These are phyloP conservation scores for Heterobasidion occidentale DNA, from an alignment of 1,284 basidiomycete genomes.

Conservation along the genomic window DNA sequence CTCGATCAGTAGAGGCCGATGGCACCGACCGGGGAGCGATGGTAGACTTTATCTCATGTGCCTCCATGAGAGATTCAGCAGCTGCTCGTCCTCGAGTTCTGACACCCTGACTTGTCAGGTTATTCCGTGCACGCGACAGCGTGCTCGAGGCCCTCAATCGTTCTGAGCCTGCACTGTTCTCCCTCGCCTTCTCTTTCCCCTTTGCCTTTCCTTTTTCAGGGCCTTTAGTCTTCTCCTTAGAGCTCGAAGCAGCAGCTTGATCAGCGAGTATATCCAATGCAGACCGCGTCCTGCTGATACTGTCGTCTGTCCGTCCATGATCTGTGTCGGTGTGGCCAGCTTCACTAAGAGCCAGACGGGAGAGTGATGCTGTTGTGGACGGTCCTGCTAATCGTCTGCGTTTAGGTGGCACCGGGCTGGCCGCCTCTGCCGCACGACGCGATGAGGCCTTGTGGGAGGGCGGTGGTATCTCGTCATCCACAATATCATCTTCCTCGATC, in stretches of 20 bases:
- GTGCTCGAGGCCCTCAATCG: not conserved
- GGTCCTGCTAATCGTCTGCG: slow-evolving; percentile 11
- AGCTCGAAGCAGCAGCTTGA: slow-evolving; percentile 41
- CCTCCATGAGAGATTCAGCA: not conserved
- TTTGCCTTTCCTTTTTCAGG: slow-evolving; percentile 10
- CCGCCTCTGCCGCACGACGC: slow-evolving; percentile 6
- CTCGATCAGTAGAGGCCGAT: not conserved
- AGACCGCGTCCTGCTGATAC: slow-evolving; percentile 28
- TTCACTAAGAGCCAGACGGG: not conserved
- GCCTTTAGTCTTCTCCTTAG: slow-evolving; percentile 10
- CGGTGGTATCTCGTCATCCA: slow-evolving; percentile 8
- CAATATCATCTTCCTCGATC: slow-evolving; percentile 33
- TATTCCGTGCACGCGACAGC: not conserved
- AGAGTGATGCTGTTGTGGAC: slow-evolving; percentile 2
- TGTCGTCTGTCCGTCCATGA: slow-evolving; percentile 6
- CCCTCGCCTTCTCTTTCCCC: slow-evolving; percentile 13
- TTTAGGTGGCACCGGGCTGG: slow-evolving; percentile 17
- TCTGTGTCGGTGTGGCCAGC: not conserved
- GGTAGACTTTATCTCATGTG: not conserved
- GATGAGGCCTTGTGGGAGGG: slow-evolving; percentile 13
- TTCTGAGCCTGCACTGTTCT: not conserved
- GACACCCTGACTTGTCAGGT: not conserved
- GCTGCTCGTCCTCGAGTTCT: not conserved
- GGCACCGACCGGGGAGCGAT: not conserved
- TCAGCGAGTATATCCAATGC: slow-evolving; percentile 67